Base-by-base conservation (phyloP, 1,284 basidiomycete genomes). In the Flammula alnicola region DNA sequence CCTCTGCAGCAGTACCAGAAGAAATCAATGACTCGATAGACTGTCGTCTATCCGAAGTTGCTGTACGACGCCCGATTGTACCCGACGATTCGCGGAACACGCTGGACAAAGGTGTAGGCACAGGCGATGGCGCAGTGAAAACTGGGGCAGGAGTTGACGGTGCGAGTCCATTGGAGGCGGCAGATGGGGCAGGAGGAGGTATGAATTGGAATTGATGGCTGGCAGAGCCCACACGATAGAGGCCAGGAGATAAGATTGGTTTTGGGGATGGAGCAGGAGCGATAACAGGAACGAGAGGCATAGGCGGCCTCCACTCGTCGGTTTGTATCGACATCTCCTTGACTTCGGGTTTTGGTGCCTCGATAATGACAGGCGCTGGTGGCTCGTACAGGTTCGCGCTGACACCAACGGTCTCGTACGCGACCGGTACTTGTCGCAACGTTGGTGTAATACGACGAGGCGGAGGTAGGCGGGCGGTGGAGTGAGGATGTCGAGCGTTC, bases 251-350 rank as follows among this genome's bases (percentile, higher is more conserved):
- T n/a, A n/a, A n/a, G n/a, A n/a, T n/a, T n/a, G n/a, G 52, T n/a
- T 63, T 59, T 10, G 51, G 61, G 22, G 50, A 58, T 31, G 67
- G 62, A 14, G 52, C 48, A 6, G 72, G 64, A 11, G 64, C 64
- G 16, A 66, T 44, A 3, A 65, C 59, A 17, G 56, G 59, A 29
- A 58, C 51, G 44, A 68, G 50, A n/a, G 71, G 63, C 7, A 67
- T 64, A 25, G 65, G 63, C 27, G 68, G 55, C n/a, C 64, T 69
- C 79, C 83, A 85, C 38, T 77, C 76, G 51, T 93, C 91, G 2
- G 90, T 93, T 69, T 93, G 90, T 23, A 84, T 81, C 1, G 83
- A 86, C 51, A 83, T 86, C 56, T 92, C 89, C 62, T 76, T 83
- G 26, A 81, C 66, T 55, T 86, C 83, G 0, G 82, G 79, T 63